These are phyloP conservation scores for Coniosporium apollinis DNA, from an alignment of 495 filamentous ascomycete species.

Conservation along the genomic window DNA sequence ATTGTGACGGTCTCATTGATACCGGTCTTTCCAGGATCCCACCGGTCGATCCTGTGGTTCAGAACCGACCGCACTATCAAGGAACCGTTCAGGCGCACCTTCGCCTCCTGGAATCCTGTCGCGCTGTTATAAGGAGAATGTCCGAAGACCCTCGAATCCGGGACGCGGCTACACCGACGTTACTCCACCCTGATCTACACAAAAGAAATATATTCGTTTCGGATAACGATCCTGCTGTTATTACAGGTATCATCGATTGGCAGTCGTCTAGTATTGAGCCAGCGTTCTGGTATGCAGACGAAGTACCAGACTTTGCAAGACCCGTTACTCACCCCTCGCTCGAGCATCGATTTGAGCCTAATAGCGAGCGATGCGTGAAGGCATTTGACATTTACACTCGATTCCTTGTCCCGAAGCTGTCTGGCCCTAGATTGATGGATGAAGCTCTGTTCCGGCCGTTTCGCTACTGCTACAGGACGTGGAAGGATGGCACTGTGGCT, in stretches of 20 bases:
- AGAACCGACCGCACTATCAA: conserved; percentile 16
- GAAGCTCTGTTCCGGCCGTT: conserved; percentile 27
- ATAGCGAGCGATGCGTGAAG: conserved; percentile 16
- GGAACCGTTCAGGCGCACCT: conserved; percentile 23
- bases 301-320: conserved; percentile 26
- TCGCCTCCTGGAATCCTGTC: conserved; percentile 18
- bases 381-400: conserved; percentile 22
- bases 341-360: conserved; percentile 6
- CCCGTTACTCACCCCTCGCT: conserved; percentile 18
- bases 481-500: conserved; percentile 27
- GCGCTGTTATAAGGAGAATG: conserved; percentile 18
- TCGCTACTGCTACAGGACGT: conserved; percentile 28
- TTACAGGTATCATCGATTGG: conserved; percentile 30
- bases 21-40: conserved; percentile 24
- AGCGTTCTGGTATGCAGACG: conserved; percentile 23
- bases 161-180: conserved; percentile 18
- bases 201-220: conserved; percentile 31
- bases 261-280: conserved; percentile 26
- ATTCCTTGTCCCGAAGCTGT: conserved; percentile 21
- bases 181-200: conserved; percentile 27
- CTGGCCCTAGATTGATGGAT: conserved; percentile 22
- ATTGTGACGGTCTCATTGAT: conserved; percentile 22
- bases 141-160: conserved; percentile 19
- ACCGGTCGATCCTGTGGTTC: conserved; percentile 1
- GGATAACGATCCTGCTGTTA: conserved; percentile 22